These are phyloP conservation scores for Sextonia rubra DNA, from an alignment of 164 flowering plant genomes.

Conservation along the genomic window DNA sequence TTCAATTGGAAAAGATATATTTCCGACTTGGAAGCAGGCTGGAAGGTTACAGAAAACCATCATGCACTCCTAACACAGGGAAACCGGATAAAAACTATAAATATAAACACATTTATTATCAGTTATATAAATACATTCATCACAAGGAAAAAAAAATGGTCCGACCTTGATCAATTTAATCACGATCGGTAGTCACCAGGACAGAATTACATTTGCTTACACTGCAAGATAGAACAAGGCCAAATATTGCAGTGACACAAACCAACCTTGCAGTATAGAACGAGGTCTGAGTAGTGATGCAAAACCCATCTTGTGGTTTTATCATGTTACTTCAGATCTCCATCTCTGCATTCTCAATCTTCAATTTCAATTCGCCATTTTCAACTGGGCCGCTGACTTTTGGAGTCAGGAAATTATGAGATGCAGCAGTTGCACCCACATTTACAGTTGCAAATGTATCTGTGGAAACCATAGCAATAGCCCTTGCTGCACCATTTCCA, in stretches of 20 bases:
- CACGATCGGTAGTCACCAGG: background rate
- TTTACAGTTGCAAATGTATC: conserved; percentile 23
- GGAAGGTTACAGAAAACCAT: no score
- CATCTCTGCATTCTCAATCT: conserved; percentile 28
- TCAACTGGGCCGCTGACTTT: conserved; percentile 27
- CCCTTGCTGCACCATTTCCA: conserved; percentile 37
- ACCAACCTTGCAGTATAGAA: no score
- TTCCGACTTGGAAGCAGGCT: no score
- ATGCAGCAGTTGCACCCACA: conserved; percentile 18
- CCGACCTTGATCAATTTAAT: background rate
- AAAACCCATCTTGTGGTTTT: no score
- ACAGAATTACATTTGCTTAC: background rate
- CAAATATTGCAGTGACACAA: no score
- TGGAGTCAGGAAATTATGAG: conserved; percentile 20
- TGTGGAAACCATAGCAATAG: conserved; percentile 21
- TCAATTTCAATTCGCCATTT: conserved; percentile 38
- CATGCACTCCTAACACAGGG: no score
- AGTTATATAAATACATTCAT: no score
- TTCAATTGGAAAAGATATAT: no score
- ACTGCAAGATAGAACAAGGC: background rate
- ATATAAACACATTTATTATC: no score
- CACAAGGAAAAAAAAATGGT: background rate
- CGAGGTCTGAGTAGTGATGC: no score
- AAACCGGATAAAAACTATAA: no score
- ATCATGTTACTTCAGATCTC: conserved; percentile 8